These are phyloP conservation scores for Russula dissimulans DNA, from an alignment of 768 basidiomycete genomes.

Conservation along the genomic window DNA sequence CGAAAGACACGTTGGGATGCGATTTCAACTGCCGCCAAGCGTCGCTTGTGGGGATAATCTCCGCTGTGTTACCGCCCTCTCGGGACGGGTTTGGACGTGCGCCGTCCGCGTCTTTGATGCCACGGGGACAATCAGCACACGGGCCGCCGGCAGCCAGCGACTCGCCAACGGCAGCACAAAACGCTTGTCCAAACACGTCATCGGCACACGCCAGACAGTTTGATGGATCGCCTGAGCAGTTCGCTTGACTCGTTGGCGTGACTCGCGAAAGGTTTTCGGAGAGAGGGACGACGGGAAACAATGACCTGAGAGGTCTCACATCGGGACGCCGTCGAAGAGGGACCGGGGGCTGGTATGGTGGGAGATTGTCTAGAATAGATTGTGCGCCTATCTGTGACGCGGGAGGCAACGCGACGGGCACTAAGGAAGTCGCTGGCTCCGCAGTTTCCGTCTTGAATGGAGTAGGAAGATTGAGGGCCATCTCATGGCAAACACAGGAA, in stretches of 20 bases:
- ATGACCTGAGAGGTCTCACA: constrained; percentile 32
- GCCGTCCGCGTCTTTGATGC: constrained; percentile 22
- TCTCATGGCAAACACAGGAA: constrained; percentile 71
- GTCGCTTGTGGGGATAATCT: constrained; percentile 68
- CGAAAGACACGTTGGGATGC: constrained; percentile 82
- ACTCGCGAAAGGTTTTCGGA: constrained; percentile 23
- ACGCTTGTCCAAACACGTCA: constrained; percentile 81
- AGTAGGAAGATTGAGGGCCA: constrained; percentile 38
- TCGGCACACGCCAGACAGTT: constrained; percentile 82
- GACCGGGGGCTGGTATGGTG: constrained; percentile 73
- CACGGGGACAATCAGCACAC: constrained; percentile 50
- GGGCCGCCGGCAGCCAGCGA: constrained; percentile 43
- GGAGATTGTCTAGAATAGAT: constrained; percentile 71
- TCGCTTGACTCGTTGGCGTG: constrained; percentile 25
- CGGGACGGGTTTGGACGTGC: constrained; percentile 20
- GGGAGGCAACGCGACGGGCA: constrained; percentile 14
- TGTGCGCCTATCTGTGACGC: constrained; percentile 20
- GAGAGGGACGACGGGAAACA: constrained; percentile 43
- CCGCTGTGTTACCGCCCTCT: constrained; percentile 23
- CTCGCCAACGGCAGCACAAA: constrained; percentile 67
- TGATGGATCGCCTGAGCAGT: constrained; percentile 77
- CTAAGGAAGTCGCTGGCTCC: constrained; percentile 19
- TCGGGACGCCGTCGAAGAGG: constrained; percentile 57
- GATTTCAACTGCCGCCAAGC: constrained; percentile 81
- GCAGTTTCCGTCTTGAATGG: constrained; percentile 24